These are phyloP conservation scores for Amyloporia xantha DNA, from an alignment of 768 basidiomycete genomes.

Conservation along the genomic window DNA sequence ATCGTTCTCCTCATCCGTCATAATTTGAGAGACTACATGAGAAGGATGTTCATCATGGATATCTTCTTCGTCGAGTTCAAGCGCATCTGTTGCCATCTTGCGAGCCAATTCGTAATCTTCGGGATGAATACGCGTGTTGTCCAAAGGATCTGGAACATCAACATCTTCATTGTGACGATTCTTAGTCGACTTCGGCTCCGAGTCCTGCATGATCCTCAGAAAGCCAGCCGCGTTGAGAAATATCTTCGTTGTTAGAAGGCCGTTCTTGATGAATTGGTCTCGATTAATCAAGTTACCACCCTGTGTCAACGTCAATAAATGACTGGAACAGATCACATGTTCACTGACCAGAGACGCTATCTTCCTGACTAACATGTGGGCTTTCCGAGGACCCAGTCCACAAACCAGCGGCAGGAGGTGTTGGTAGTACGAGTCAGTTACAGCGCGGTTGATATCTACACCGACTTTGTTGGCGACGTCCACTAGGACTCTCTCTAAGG, in stretches of 20 bases:
- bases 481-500: constrained; percentile 82
- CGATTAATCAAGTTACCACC: constrained; percentile 85
- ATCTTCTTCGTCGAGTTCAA: constrained; percentile 98
- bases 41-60: constrained; percentile 89
- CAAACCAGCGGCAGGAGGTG: constrained; percentile 84
- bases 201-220: constrained; percentile 76
- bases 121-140: constrained; percentile 93
- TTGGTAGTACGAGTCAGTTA: constrained; percentile 84
- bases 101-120: constrained; percentile 97
- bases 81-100: constrained; percentile 96
- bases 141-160: constrained; percentile 82
- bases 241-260: constrained; percentile 77
- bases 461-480: constrained; percentile 90
- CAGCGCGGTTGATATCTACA: constrained; percentile 92
- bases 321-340: not conserved
- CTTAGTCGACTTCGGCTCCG: constrained; percentile 53
- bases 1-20: constrained; percentile 73
- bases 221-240: constrained; percentile 93
- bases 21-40: constrained; percentile 77
- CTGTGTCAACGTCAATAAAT: constrained; percentile 32
- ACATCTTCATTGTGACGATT: constrained; percentile 53
- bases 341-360: constrained; percentile 65
- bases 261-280: constrained; percentile 77
- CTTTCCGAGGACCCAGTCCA: constrained; percentile 93
- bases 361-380: constrained; percentile 74